Percentiles rank a stretch among this genome's conserved stretches.
Conservation (phyloP, 805 yeast species). For the Scheffersomyces stipitis region DNA sequence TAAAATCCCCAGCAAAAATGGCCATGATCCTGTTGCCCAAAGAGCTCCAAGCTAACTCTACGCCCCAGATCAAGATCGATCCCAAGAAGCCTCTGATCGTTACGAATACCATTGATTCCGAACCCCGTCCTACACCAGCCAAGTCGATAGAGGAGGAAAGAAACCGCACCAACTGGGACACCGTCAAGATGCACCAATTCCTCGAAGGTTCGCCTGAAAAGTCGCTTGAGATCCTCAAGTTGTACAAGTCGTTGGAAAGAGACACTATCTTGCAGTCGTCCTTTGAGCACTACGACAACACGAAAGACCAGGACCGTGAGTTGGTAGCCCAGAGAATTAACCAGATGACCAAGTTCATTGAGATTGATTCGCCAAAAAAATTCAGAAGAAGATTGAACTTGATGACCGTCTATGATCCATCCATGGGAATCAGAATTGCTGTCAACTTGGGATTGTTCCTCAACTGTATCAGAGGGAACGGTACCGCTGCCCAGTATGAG, state of each 20-base stretch:
- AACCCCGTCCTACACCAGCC: neutral
- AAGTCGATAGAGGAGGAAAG: slow-evolving; percentile 23
- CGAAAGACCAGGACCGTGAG: slow-evolving; percentile 29
- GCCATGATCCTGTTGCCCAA: neutral
- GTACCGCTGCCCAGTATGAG: slow-evolving; percentile 37
- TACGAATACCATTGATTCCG: neutral
- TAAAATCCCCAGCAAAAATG: neutral
- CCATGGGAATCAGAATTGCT: slow-evolving; percentile 36
- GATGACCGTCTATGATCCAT: slow-evolving; percentile 38
- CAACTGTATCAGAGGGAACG: slow-evolving; percentile 41
- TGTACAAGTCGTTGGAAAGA: slow-evolving; percentile 37
- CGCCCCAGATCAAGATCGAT: too few relatives aligned
- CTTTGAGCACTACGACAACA: slow-evolving; percentile 32
- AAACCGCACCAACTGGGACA: slow-evolving; percentile 29
- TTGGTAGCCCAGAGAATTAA: slow-evolving; percentile 34
- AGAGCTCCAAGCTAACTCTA: neutral
- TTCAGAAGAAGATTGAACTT: slow-evolving; percentile 36
- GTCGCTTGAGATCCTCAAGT: slow-evolving; percentile 25
- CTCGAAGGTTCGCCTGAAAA: slow-evolving; percentile 42
- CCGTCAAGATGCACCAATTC: slow-evolving; percentile 39
- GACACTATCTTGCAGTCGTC: slow-evolving; percentile 36
- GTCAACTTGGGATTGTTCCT: slow-evolving; percentile 41
- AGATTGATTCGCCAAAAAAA: slow-evolving; percentile 28
- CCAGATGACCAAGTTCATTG: slow-evolving; percentile 36
- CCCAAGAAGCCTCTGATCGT: neutral